These are phyloP conservation scores for Anisodus acutangulus DNA, from an alignment of 257 asterid species.

Conservation along the genomic window DNA sequence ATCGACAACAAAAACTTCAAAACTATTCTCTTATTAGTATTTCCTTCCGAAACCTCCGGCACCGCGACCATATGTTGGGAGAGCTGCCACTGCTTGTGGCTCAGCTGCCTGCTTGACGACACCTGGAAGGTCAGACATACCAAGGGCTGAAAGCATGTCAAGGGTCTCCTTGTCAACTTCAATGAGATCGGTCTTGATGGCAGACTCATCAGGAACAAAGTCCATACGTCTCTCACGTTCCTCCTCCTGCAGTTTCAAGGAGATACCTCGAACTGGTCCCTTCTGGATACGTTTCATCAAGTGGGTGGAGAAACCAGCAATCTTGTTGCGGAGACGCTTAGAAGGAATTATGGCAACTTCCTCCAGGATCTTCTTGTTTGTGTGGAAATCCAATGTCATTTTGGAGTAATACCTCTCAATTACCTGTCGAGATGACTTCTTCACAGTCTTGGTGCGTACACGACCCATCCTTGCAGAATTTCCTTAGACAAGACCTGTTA, in stretches of 20 bases:
- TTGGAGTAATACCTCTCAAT: conserved; percentile 58
- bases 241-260: conserved; percentile 52
- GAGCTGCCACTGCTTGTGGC: conserved; percentile 35
- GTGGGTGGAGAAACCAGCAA: conserved; percentile 53
- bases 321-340: conserved; percentile 51
- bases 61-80: conserved; percentile 43
- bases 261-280: conserved; percentile 51
- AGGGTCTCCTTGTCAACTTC: conserved; percentile 61
- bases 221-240: conserved; percentile 60
- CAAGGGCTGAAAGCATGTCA: conserved; percentile 55
- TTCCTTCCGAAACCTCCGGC: conserved; percentile 44
- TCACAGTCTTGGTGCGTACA: conserved; percentile 56
- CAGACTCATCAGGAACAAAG: conserved; percentile 59
- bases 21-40: conserved; percentile 30
- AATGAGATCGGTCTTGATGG: conserved; percentile 53
- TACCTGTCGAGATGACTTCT: conserved; percentile 60
- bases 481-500: conserved; percentile 8
- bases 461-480: conserved; percentile 51
- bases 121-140: conserved; percentile 57
- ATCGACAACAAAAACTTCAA: neutral
- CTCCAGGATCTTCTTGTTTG: conserved; percentile 51
- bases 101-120: conserved; percentile 43
- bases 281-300: conserved; percentile 54
- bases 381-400: conserved; percentile 60
- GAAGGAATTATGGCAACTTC: conserved; percentile 58